These are phyloP conservation scores for Camellia lanceoleosa DNA, from an alignment of 148 eudicot genomes.

Conservation along the genomic window DNA sequence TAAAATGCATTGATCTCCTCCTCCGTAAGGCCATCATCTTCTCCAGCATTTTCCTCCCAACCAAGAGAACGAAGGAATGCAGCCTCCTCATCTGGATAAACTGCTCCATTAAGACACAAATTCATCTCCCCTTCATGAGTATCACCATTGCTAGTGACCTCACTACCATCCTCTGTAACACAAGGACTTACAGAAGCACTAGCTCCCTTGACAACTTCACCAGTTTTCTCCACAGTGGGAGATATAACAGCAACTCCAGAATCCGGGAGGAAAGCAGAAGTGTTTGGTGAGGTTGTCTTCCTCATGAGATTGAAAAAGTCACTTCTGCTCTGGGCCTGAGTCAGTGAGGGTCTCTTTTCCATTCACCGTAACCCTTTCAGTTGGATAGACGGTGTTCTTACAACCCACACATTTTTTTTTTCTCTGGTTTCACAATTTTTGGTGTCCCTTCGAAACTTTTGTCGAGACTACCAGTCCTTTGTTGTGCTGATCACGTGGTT, in stretches of 20 bases:
- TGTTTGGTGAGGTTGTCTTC: conserved; percentile 45
- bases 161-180: conserved; percentile 32
- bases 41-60: conserved; percentile 80
- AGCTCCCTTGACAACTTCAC: conserved; percentile 33
- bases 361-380: no score
- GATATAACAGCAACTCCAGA: conserved; percentile 33
- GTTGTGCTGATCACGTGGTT: no score
- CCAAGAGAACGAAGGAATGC: conserved; percentile 84
- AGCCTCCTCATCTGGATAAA: conserved; percentile 59
- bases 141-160: conserved; percentile 44
- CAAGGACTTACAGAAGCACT: conserved; percentile 20
- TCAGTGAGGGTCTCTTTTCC: conserved; percentile 56
- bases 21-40: conserved; percentile 84
- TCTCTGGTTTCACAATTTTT: no score
- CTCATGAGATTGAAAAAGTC: conserved; percentile 86
- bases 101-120: conserved; percentile 30
- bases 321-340: conserved; percentile 72
- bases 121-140: conserved; percentile 31
- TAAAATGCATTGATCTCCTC: conserved; percentile 85
- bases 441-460: no score
- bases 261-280: conserved; percentile 26
- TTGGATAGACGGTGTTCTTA: no score
- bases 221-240: conserved; percentile 29
- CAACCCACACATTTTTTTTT: no score
- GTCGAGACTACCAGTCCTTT: no score